Evolutionary conservation across 495 filamentous ascomycete species (phyloP).

Genomic region (Tricharina praecox): DNA sequence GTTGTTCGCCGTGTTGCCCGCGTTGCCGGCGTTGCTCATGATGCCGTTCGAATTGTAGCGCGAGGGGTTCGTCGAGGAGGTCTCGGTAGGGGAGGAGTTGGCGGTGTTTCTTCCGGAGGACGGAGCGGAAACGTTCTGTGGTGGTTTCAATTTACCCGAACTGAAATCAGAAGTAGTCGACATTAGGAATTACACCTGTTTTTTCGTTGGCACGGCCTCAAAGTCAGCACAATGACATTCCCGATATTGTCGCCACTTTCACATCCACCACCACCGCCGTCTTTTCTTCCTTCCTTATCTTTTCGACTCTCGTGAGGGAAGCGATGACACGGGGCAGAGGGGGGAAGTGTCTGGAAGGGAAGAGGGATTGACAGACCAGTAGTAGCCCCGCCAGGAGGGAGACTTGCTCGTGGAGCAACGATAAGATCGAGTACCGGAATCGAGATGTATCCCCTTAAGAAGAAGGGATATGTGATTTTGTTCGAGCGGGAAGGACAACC

Average conservation of each 20-base stretch:
- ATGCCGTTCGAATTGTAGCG: constrained; percentile 50
- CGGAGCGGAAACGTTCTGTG: constrained; percentile 61
- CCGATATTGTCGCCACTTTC: too few species aligned
- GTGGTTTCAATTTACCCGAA: constrained; percentile 48
- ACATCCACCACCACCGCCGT: too few species aligned
- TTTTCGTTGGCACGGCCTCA: background rate
- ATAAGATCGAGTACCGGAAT: constrained; percentile 1
- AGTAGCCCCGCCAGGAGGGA: constrained; percentile 10
- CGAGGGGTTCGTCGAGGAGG: constrained; percentile 45
- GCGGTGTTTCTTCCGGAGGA: constrained; percentile 45
- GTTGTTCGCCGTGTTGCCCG: constrained; percentile 52
- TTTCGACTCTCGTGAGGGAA: too few species aligned
- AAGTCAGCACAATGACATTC: background rate
- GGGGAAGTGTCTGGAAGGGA: background rate
- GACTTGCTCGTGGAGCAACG: constrained; percentile 7
- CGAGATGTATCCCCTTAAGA: background rate
- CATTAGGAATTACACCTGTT: constrained; percentile 66
- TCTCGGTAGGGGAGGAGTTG: constrained; percentile 72
- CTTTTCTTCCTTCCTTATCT: too few species aligned
- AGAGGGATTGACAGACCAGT: background rate
- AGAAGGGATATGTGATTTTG: background rate
- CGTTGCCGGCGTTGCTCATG: constrained; percentile 44
- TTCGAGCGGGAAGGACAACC: background rate
- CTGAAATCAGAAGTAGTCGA: constrained; percentile 66
- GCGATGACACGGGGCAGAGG: background rate